A percentile compares a stretch with the other conserved stretches of the same genome.
Evolutionary conservation across 768 basidiomycete genomes (phyloP).

Genomic region (Leucocoprinus leucothites): DNA sequence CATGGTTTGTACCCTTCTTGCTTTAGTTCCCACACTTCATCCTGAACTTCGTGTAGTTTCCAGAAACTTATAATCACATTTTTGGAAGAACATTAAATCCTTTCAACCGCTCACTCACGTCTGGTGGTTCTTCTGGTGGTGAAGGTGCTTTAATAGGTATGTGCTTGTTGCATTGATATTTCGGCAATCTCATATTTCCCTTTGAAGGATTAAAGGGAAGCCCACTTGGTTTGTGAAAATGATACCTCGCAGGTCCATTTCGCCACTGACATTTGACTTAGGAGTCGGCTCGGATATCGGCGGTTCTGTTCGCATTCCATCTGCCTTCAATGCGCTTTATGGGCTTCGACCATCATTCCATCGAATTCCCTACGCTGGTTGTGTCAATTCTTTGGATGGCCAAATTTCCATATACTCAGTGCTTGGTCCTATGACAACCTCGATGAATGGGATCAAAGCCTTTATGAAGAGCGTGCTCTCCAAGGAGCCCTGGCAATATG

Average conservation of each 20-base stretch:
- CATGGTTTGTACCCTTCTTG: constrained; percentile 41
- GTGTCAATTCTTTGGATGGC: constrained; percentile 63
- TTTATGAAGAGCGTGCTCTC: constrained; percentile 67
- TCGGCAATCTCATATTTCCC: no score
- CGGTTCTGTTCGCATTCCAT: constrained; percentile 72
- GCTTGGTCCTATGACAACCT: constrained; percentile 66
- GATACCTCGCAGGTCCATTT: neutral
- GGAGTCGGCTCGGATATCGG: constrained; percentile 83
- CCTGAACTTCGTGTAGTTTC: constrained; percentile 45
- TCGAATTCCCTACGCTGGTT: constrained; percentile 69
- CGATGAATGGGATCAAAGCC: constrained; percentile 55
- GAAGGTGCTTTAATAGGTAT: constrained; percentile 75
- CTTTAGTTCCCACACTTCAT: neutral
- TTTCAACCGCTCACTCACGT: constrained; percentile 63
- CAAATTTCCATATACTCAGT: constrained; percentile 71
- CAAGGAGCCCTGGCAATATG: constrained; percentile 61
- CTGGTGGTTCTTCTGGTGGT: constrained; percentile 83
- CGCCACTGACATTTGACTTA: constrained; percentile 23
- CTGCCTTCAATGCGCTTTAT: constrained; percentile 67
- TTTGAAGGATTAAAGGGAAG: constrained; percentile 40
- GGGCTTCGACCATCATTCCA: constrained; percentile 67
- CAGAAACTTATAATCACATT: constrained; percentile 74
- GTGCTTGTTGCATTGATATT: neutral
- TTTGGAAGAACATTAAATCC: constrained; percentile 82
- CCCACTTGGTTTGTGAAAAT: constrained; percentile 32